Base-by-base conservation (phyloP, 805 yeast species). In the Candida loeiensis region DNA sequence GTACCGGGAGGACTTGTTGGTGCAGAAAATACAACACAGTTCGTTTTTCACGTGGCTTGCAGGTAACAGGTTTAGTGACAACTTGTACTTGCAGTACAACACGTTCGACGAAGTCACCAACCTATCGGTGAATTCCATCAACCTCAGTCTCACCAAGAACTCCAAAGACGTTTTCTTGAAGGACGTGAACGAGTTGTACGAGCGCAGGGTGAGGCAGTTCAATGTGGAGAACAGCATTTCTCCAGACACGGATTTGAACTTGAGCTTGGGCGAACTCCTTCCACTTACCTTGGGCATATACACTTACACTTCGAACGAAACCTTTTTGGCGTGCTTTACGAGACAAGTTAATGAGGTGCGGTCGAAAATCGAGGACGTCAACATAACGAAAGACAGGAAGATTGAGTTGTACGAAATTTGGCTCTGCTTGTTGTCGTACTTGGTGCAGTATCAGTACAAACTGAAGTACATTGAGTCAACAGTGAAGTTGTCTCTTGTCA, bases 351-450 rank as follows among this genome's bases (percentile, higher is more conserved):
- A 48, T 33, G 38, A 34, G 17, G 33, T 41, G 6, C 32, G 30
- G 8, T 31, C 33, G 15, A 45, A 40, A 28, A 48, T 37, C 9
- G 56, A 53, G 32, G 53, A 47, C 29, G 20, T 45, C 2, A 37
- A 40, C 12, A 44, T 44, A 7, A 34, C 40, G 3, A 42, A 52
- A 13, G 49, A 49, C 20, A 41, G 15, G 7, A 27, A 33, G 6
- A 39, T 55, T 17, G 57, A 54, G 45, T 43, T 48, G 43, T 40
- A 48, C n/a, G 66, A 59, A 17, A 38, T 63, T 18, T 64, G 70
- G 66, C 47, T 69, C n/a, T 58, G 68, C 36, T 50, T 64, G 12
- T 45, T 62, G 17, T 68, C 74, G 0, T 69, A 65, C 39, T 53
- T 61, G 18, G 59, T 58, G 41, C 70, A 64, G 34, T 66, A 66